These are phyloP conservation scores for Salisapilia sapeloensis DNA, from an alignment of 352 stramenopile species.

Conservation along the genomic window DNA sequence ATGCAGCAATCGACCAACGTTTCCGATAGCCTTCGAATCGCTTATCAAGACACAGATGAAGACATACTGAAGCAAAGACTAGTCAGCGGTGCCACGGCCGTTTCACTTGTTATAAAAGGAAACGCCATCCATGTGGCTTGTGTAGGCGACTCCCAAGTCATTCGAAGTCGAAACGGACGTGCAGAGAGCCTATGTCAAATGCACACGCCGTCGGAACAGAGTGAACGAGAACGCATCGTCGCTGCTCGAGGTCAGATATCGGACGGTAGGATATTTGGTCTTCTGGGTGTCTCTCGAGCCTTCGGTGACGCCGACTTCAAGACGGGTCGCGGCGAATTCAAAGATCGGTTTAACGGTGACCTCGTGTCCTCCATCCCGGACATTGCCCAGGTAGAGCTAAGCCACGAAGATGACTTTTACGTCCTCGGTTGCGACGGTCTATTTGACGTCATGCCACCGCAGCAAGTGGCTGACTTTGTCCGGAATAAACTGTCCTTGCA, in stretches of 20 bases:
- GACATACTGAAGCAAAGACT: conserved; percentile 52
- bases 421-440: conserved; percentile 71
- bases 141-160: conserved; percentile 66
- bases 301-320: conserved; percentile 82
- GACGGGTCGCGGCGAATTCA: conserved; percentile 61
- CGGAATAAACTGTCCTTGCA: conserved; percentile 45
- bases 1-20: conserved; percentile 15
- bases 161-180: conserved; percentile 39
- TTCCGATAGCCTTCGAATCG: conserved; percentile 13
- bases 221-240: conserved; percentile 67
- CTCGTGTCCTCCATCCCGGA: conserved; percentile 59
- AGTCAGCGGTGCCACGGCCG: conserved; percentile 53
- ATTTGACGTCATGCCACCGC: conserved; percentile 71
- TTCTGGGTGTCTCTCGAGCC: conserved; percentile 58
- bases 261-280: conserved; percentile 74
- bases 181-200: conserved; percentile 40
- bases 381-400: conserved; percentile 30
- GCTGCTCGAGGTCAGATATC: conserved; percentile 64
- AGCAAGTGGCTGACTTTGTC: conserved; percentile 74
- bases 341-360: conserved; percentile 66
- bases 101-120: conserved; percentile 40
- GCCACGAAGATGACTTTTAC: conserved; percentile 55
- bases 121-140: conserved; percentile 33
- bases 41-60: conserved; percentile 47
- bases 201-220: conserved; percentile 45